Evolutionary conservation across 441 rosid species (phyloP), one percentile per base, ranked within the genome.

Genomic region (Metrosideros polymorpha): DNA sequence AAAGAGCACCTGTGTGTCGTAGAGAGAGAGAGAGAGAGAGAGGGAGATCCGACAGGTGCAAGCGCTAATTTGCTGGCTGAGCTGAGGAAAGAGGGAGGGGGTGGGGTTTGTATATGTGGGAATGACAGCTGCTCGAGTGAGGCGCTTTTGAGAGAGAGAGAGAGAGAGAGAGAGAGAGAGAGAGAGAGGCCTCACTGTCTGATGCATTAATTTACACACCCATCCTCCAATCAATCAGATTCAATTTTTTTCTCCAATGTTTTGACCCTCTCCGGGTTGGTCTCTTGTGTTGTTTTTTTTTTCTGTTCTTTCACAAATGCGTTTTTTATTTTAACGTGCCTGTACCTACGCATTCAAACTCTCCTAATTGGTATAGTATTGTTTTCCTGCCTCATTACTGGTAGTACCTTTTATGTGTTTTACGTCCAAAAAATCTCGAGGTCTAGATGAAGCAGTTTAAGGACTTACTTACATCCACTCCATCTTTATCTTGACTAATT

Each of bases 1-100:
- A 39, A 24, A 61, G 51, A 27, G 35, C 86, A 54, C 49, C 82
- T 19, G 0, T n/a, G 14, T 51, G 45, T 3, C 35, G 53, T 17
- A 30, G 29, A 6, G 49, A 63, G 17, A 29, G 19, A 85, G 35
- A 19, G 53, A 47, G 59, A 24, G 17, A 49, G 82, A 56, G 27
- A 45, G 87, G 83, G 56, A 85, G 87, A 59, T 88, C 91, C 91
- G 92, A 91, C 94, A 92, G 90, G 83, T 91, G 93, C 94, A 92
- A 91, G 90, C 92, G 83, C 91, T 89, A 66, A 90, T 92, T 93
- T 92, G 95, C 94, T 92, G 95, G 91, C 92, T 47, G 54, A 35
- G 50, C 51, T 84, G 77, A 77, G 85, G 91, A 66, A 85, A 88
- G 85, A 86, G 84, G 50, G 85, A 56, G 79, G 66, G 75, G 83